Evolutionary conservation across 1,284 basidiomycete species (phyloP).

Genomic region (Heterobasidion occidentale): DNA sequence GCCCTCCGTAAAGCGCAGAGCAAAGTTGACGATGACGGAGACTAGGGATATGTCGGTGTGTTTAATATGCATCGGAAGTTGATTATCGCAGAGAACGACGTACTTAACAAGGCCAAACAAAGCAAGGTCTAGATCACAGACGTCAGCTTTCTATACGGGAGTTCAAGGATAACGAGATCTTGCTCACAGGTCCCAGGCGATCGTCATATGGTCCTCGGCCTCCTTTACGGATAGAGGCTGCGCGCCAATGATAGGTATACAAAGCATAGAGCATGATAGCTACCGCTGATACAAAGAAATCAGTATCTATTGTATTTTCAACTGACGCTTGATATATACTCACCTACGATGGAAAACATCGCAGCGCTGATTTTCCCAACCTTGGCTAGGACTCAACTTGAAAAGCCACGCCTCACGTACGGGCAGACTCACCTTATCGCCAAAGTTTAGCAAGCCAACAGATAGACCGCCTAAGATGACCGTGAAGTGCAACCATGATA

Average conservation of each 20-base stretch:
- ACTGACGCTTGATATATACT: conserved; percentile 22
- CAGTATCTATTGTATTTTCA: conserved; percentile 62
- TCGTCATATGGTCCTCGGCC: conserved; percentile 97
- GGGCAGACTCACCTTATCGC: conserved; percentile 65
- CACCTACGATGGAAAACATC: conserved; percentile 89
- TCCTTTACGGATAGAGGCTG: conserved; percentile 85
- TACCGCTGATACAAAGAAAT: conserved; percentile 4
- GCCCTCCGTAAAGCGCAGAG: conserved; percentile 61
- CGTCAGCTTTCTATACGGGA: conserved; percentile 6
- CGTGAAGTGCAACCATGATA: conserved; percentile 95
- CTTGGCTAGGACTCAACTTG: conserved; percentile 25
- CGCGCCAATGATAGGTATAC: conserved; percentile 95
- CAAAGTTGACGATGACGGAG: conserved; percentile 86
- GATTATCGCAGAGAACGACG: conserved; percentile 15
- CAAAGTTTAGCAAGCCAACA: conserved; percentile 96
- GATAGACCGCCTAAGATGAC: conserved; percentile 91
- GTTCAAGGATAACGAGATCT: conserved; percentile 12
- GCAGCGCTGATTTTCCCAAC: conserved; percentile 89
- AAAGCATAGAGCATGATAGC: conserved; percentile 44
- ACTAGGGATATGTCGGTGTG: conserved; percentile 37
- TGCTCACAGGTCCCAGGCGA: conserved; percentile 74
- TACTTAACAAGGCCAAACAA: conserved; percentile 80
- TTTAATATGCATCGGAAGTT: neutral
- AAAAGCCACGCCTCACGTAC: neutral
- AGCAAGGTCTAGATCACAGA: conserved; percentile 61